Base-by-base conservation (phyloP, 2,329 filamentous ascomycete genomes). In the Balansia obtecta region DNA sequence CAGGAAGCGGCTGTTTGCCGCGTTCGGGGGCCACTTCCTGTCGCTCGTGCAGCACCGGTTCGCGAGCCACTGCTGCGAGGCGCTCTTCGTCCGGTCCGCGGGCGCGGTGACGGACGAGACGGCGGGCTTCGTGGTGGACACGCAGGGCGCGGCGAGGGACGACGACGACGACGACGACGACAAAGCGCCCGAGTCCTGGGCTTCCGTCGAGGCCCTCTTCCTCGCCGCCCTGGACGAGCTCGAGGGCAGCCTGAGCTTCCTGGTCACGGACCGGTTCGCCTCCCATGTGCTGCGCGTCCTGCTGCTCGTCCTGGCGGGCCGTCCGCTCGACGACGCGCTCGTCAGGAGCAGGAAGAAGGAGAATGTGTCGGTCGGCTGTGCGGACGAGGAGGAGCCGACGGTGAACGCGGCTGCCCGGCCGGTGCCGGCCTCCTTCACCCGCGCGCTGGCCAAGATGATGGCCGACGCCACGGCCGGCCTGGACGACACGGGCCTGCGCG, bases 1-100 rank as follows among this genome's bases (percentile, higher is more conserved):
- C 69, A 83, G 95, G 66, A 95, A 95, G 73, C 76, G 76, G 45
- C 70, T 98, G 18, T 97, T 97, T 64, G 79, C 80, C 56, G 88
- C 86, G 43, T 96, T 97, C 65, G 82, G 75, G 18, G 83, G 85
- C 34, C 87, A 97, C 67, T 95, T 97, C 67, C 72, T 91, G 52
- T 85, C 90, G 59, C 77, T 98, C 30, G 83, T 96, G 48, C 90
- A 94, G 64, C 93, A 98, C 69, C 85, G 93, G 16, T 98, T 98
- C 61, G 93, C 93, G 5, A 95, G 90, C 53, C 93, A 98, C 71
- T 97, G 91, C 69, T 96, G 90, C 65, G 93, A 98, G 70, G 88
- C 88, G 27, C 76, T 98, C 33, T 97, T 98, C 65, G 73, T 90
- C 46, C 81, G 86, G 56, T 85, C 87, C 1, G 90, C 90, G 0